Evolutionary conservation across 768 basidiomycete species (phyloP).

Genomic region (Rickenella mellea): DNA sequence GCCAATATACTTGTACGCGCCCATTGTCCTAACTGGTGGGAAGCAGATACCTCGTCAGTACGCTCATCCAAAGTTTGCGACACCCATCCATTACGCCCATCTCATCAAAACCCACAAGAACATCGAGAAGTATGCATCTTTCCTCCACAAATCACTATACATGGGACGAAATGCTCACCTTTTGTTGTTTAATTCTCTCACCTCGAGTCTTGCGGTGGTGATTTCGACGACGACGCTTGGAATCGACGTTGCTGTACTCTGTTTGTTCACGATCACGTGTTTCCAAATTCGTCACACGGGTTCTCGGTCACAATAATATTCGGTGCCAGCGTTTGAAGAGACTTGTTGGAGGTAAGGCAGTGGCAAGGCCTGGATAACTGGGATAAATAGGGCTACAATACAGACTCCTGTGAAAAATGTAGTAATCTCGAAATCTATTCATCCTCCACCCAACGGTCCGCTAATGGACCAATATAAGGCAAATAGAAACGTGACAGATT

Average conservation of each 20-base stretch:
- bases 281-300: background rate
- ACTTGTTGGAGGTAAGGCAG: no score
- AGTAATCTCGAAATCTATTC: slow-evolving; percentile 28
- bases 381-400: background rate
- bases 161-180: background rate
- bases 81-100: background rate
- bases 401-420: background rate
- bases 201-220: background rate
- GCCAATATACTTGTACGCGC: slow-evolving; percentile 92
- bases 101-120: background rate
- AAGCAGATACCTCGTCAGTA: background rate
- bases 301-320: no score
- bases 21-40: slow-evolving; percentile 53
- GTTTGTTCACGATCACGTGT: slow-evolving; percentile 1
- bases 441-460: slow-evolving; percentile 60
- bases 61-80: background rate
- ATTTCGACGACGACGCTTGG: background rate
- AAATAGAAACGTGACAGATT: slow-evolving; percentile 49
- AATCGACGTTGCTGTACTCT: background rate
- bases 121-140: background rate
- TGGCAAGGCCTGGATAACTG: background rate
- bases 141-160: background rate
- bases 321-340: no score
- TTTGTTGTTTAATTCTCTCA: background rate
- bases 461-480: slow-evolving; percentile 54